Evolutionary conservation across 495 filamentous ascomycete genomes (phyloP).

Genomic region (Entonaema liquescens): DNA sequence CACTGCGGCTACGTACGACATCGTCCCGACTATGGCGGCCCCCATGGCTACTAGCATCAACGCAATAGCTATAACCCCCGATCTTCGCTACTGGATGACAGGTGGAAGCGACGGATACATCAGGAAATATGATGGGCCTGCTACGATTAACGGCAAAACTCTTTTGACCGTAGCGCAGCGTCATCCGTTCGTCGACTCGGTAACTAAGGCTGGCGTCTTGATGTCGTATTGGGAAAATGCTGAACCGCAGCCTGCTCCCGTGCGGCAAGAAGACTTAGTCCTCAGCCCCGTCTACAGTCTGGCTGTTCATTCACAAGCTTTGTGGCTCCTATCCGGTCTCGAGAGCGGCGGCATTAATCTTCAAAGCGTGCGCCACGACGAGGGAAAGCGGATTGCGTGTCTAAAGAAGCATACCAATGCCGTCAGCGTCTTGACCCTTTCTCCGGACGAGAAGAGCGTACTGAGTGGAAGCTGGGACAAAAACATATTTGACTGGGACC

Average conservation of each 20-base stretch:
- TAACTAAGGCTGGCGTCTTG: conserved; percentile 90
- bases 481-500: conserved; percentile 90
- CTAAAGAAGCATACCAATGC: conserved; percentile 89
- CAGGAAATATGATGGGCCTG: conserved; percentile 93
- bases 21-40: conserved; percentile 94
- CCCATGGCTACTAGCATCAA: conserved; percentile 97
- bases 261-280: conserved; percentile 60
- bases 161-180: conserved; percentile 94
- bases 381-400: conserved; percentile 84
- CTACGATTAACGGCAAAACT: conserved; percentile 92
- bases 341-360: conserved; percentile 94
- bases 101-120: conserved; percentile 95
- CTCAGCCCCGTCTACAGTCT: conserved; percentile 93
- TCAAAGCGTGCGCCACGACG: conserved; percentile 93
- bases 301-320: conserved; percentile 84
- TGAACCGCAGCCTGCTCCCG: conserved; percentile 55
- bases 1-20: conserved; percentile 89
- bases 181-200: conserved; percentile 97
- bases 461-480: conserved; percentile 98
- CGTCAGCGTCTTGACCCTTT: conserved; percentile 85
- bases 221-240: conserved; percentile 98
- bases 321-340: conserved; percentile 90
- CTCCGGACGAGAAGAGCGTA: conserved; percentile 84
- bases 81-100: conserved; percentile 94
- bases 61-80: conserved; percentile 86